Evolutionary conservation across 306 rosid species (phyloP).

Genomic region (Astragalus membranaceus): DNA sequence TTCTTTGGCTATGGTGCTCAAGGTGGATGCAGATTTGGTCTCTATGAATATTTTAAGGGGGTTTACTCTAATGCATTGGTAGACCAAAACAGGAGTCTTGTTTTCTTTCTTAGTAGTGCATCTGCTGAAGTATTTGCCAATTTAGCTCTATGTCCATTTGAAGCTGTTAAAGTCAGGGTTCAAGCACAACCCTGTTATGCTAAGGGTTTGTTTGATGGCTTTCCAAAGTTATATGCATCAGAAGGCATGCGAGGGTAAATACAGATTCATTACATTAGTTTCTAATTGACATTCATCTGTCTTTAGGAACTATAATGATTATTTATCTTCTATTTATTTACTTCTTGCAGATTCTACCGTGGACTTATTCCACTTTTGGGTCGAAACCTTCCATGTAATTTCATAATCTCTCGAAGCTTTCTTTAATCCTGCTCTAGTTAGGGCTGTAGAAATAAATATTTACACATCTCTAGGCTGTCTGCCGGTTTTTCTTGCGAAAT

Average conservation of each 20-base stretch:
- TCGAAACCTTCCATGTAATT: slow-evolving; percentile 61
- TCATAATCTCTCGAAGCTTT: slow-evolving; percentile 22
- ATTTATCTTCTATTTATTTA: slow-evolving; percentile 13
- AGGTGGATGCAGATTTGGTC: slow-evolving; percentile 58
- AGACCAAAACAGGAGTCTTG: slow-evolving; percentile 34
- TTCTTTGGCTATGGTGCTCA: slow-evolving; percentile 54
- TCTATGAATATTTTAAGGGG: slow-evolving; percentile 48
- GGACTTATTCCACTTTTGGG: slow-evolving; percentile 58
- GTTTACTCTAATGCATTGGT: slow-evolving; percentile 32
- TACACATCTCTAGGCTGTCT: neutral
- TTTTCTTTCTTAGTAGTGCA: slow-evolving; percentile 47
- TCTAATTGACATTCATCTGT: slow-evolving; percentile 1
- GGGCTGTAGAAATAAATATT: neutral
- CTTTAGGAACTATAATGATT: slow-evolving; percentile 15
- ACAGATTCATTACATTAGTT: neutral
- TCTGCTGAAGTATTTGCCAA: slow-evolving; percentile 61
- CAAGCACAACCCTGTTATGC: slow-evolving; percentile 49
- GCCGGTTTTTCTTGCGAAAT: neutral
- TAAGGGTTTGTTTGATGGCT: slow-evolving; percentile 47
- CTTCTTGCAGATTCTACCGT: slow-evolving; percentile 52
- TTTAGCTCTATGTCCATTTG: slow-evolving; percentile 52
- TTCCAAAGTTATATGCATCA: slow-evolving; percentile 49
- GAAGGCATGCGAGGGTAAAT: slow-evolving; percentile 50
- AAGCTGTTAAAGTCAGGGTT: slow-evolving; percentile 54
- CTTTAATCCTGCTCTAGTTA: neutral